Evolutionary conservation across 1,284 basidiomycete genomes (phyloP).

Genomic region (Ceratobasidium sp.): DNA sequence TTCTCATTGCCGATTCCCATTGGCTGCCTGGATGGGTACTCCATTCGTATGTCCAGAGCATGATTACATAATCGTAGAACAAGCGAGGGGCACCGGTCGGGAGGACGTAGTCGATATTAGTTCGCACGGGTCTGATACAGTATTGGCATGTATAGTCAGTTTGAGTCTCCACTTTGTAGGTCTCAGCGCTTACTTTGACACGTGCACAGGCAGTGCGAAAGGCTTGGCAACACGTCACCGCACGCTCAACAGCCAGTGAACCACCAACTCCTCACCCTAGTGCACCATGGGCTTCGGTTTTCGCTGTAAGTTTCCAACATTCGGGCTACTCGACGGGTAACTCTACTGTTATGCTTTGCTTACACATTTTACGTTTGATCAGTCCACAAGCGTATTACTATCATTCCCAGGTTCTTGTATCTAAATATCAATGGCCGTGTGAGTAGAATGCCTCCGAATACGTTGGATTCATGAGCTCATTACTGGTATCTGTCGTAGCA

Average conservation of each 20-base stretch:
- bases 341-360: background rate
- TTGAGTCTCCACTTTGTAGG: background rate
- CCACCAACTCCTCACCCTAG: background rate
- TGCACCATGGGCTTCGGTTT: constrained; percentile 18
- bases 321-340: too few relatives aligned
- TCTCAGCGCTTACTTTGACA: constrained; percentile 29
- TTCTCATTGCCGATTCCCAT: constrained; percentile 7
- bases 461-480: background rate
- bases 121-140: background rate
- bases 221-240: constrained; percentile 29
- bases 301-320: constrained; percentile 12
- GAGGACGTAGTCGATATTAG: too few relatives aligned
- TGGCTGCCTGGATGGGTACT: constrained; percentile 3
- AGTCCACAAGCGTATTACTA: constrained; percentile 46
- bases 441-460: background rate
- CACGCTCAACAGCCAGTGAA: constrained; percentile 16
- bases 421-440: constrained; percentile 46
- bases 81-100: too few relatives aligned
- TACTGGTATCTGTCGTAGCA: background rate
- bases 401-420: constrained; percentile 46
- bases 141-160: background rate
- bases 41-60: background rate
- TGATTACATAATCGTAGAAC: background rate
- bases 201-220: constrained; percentile 10
- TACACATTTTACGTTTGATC: background rate